These are phyloP conservation scores for Aspergillus taichungensis DNA, from an alignment of 495 filamentous ascomycete genomes.

Conservation along the genomic window DNA sequence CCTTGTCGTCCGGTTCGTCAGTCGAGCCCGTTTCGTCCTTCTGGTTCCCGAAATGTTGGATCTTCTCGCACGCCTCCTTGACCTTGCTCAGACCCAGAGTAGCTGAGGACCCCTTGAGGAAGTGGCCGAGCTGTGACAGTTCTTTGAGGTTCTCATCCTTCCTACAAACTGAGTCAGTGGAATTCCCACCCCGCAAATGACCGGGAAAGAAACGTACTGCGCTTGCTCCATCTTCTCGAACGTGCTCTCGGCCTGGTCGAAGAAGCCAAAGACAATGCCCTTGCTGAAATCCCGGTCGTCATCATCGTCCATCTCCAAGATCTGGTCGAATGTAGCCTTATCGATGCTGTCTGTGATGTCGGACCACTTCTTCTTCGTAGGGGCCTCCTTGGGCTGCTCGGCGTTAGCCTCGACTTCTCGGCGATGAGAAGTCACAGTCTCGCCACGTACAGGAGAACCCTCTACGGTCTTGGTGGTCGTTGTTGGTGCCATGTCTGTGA, in stretches of 20 bases:
- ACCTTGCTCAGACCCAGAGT: conserved; percentile 90
- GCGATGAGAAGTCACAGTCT: background rate
- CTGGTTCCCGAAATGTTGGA: conserved; percentile 79
- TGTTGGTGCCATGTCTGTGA: conserved; percentile 21
- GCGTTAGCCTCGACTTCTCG: background rate
- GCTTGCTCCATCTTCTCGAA: conserved; percentile 76
- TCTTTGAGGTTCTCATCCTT: conserved; percentile 52
- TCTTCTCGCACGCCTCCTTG: conserved; percentile 89
- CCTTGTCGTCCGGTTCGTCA: conserved; percentile 51
- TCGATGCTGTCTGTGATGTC: conserved; percentile 69
- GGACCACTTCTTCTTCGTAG: conserved; percentile 29
- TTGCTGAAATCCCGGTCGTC: conserved; percentile 69
- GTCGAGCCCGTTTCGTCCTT: conserved; percentile 66
- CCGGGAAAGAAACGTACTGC: conserved; percentile 52
- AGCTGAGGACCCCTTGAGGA: conserved; percentile 96
- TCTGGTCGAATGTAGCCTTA: conserved; percentile 74
- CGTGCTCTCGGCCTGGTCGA: conserved; percentile 80
- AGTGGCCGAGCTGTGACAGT: conserved; percentile 83
- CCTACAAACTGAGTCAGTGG: conserved; percentile 34
- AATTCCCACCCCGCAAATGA: background rate
- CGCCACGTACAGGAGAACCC: conserved; percentile 16
- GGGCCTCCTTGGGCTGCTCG: conserved; percentile 34
- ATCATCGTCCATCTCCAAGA: conserved; percentile 93
- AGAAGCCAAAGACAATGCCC: conserved; percentile 86
- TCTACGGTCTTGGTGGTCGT: conserved; percentile 23